Base-by-base conservation (phyloP, 768 basidiomycete genomes). In the Leccinum obscurum region DNA sequence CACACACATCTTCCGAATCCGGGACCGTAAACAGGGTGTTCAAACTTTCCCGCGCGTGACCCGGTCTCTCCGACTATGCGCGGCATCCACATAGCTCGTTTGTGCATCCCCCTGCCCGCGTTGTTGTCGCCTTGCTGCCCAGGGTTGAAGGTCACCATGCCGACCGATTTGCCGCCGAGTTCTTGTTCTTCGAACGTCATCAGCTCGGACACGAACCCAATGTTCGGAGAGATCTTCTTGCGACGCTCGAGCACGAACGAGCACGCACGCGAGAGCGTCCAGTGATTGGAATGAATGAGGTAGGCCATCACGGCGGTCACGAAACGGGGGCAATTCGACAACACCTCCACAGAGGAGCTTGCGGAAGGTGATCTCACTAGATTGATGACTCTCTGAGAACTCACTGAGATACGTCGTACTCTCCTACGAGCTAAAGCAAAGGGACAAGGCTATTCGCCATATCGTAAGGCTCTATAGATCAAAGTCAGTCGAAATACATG, bases 231-330 rank as follows among this genome's bases (percentile, higher is more conserved):
- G 64, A 98, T 96, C 64, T 95, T 94, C 66, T 93, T 93, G 37
- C 96, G 86, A 10, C 94, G 85, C 67, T 95, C 95, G 44, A 93
- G 83, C 26, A 98, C 95, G 70, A 94, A 97, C 0, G 88, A 78
- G 71, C 98, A 98, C 2, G 96, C 93, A 41, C 86, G 85, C 34
- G 93, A 90, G 46, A 98, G 84, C 20, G 94, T 91, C 96, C 96
- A 98, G 70, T 95, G 93, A 70, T 97, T 95, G 11, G 95, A 92
- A 67, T 97, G 95, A 64, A 98, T 97, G 58, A 98, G 89, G 72
- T 97, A 98, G 3, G 93, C 95, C 80, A 98, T 93, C 44, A 97
- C 95, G 13, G 95, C 94, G 0, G 95, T 97, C 30, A 97, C 95
- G 1, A 93, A 95, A 14, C 96, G 88, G 35, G 91, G 58, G 26